phyloP scores from a whole-genome alignment of 805 yeast species.

The Teunomyces lycoperdinae region DNA sequence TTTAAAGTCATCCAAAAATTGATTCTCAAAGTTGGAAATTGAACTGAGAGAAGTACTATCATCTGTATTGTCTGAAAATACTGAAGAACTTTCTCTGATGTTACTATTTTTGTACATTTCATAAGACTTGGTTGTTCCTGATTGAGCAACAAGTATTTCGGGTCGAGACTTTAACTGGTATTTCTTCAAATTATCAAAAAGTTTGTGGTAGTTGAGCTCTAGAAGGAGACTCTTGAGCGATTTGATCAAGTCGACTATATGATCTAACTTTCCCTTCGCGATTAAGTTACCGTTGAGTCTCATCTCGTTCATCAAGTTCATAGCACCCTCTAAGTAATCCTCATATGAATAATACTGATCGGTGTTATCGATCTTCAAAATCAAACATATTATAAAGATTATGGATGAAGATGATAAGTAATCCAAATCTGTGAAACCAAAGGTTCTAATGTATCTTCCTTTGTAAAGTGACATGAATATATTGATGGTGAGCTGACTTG shows the following conservation, averaged over 20 bases:
- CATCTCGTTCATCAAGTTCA: constrained; percentile 21
- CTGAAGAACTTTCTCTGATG: neutral
- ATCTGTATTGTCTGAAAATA: neutral
- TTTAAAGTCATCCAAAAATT: constrained; percentile 8
- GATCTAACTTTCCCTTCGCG: constrained; percentile 18
- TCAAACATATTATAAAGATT: constrained; percentile 19
- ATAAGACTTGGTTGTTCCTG: neutral
- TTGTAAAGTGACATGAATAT: constrained; percentile 21
- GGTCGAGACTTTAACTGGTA: constrained; percentile 4
- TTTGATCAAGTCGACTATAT: constrained; percentile 10
- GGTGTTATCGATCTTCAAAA: constrained; percentile 12
- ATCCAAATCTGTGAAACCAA: constrained; percentile 29
- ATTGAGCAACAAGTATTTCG: neutral
- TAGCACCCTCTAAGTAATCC: constrained; percentile 15
- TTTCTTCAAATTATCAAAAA: constrained; percentile 7
- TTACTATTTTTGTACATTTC: neutral
- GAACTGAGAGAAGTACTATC: neutral
- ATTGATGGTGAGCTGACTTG: constrained; percentile 22
- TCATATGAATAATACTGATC: constrained; percentile 10
- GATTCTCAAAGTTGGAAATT: neutral
- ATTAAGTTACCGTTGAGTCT: constrained; percentile 17
- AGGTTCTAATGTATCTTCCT: constrained; percentile 15
- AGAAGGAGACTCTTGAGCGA: constrained; percentile 2
- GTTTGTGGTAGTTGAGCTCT: neutral
- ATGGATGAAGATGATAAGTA: constrained; percentile 19